These are phyloP conservation scores for Juglanconis sp. DNA, from an alignment of 2,329 filamentous ascomycete species.

Conservation along the genomic window DNA sequence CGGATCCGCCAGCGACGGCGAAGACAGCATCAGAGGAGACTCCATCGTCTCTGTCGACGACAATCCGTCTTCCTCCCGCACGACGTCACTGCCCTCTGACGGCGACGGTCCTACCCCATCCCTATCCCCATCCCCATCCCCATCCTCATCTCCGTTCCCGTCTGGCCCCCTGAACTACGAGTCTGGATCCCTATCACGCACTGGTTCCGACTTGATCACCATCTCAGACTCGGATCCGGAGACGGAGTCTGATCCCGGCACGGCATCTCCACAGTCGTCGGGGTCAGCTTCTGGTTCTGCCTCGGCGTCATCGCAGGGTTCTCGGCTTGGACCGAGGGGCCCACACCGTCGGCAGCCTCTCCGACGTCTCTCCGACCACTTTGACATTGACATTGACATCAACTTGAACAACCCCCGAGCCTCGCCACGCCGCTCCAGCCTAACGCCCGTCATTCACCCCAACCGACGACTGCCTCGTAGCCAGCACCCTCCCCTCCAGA, in stretches of 20 bases:
- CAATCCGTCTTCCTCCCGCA: not conserved
- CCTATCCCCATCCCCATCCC: not conserved
- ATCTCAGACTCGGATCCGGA: not conserved
- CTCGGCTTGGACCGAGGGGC: not conserved
- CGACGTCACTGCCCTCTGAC: not conserved
- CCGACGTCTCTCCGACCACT: constrained; percentile 3
- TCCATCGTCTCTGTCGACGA: not conserved
- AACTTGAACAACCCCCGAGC: not conserved
- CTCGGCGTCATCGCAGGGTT: constrained; percentile 1
- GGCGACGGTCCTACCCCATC: not conserved
- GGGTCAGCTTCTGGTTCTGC: not conserved
- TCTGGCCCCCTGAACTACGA: not conserved
- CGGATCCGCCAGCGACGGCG: not conserved
- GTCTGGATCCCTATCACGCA: not conserved
- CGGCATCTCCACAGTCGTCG: not conserved
- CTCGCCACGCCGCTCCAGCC: constrained; percentile 13
- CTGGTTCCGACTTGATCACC: not conserved
- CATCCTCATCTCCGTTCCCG: not conserved
- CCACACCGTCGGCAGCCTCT: constrained; percentile 4
- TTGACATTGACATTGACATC: not conserved
- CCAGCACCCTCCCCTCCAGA: not conserved
- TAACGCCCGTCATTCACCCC: constrained; percentile 13
- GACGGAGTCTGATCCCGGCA: not conserved
- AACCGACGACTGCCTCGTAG: constrained; percentile 9
- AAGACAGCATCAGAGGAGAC: not conserved